Conservation (phyloP, 192 early-diverging fungal genomes). For the Backusella morwellensis region DNA sequence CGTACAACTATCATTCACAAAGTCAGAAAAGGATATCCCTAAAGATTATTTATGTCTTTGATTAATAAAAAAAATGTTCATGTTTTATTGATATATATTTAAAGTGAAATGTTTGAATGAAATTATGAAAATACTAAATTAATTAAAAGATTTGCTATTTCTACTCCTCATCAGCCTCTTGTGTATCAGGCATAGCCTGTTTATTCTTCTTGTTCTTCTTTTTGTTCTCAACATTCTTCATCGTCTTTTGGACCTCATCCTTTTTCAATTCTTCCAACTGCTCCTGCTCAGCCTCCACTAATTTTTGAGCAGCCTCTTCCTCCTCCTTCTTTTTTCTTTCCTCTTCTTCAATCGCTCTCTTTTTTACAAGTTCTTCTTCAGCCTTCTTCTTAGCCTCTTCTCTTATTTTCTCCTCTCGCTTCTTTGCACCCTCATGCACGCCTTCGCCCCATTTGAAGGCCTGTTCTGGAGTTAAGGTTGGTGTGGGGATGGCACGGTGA, state of each 20-base stretch:
- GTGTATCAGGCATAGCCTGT: neutral
- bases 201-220: neutral
- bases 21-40: no score
- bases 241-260: neutral
- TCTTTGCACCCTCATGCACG: neutral
- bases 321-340: neutral
- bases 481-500: slow-evolving; percentile 14
- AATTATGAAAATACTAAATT: neutral
- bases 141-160: no score
- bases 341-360: neutral
- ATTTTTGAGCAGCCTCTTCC: neutral
- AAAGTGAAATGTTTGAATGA: neutral
- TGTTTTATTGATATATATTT: neutral
- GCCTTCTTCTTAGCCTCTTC: neutral
- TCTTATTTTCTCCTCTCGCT: neutral
- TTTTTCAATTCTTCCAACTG: neutral
- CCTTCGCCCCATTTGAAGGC: neutral
- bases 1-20: no score
- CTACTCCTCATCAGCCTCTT: neutral
- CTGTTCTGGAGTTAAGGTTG: neutral
- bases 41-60: neutral
- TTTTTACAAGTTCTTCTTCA: neutral
- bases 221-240: neutral
- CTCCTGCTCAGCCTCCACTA: neutral
- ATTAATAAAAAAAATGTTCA: neutral